Percentiles rank a stretch among this genome's conserved stretches.
These are phyloP conservation scores for Podaxis sp. DNA, from an alignment of 768 basidiomycete genomes.

Conservation along the genomic window DNA sequence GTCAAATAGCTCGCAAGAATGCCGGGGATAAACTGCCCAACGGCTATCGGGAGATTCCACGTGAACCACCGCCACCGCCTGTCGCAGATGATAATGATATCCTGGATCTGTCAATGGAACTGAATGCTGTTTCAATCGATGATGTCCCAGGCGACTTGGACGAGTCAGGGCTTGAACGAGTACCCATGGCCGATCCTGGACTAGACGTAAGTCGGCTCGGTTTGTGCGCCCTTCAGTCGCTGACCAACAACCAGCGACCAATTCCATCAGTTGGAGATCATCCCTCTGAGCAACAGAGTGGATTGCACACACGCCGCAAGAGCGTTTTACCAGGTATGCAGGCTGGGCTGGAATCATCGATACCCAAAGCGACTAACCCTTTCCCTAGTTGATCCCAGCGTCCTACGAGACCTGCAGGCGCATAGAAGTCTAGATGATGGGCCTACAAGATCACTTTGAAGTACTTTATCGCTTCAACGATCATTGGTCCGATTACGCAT, in stretches of 20 bases:
- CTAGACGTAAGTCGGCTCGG: slow-evolving; percentile 60
- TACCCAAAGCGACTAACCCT: slow-evolving; percentile 19
- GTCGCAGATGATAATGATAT: slow-evolving; percentile 83
- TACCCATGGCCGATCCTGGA: slow-evolving; percentile 91
- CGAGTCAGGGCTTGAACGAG: slow-evolving; percentile 80
- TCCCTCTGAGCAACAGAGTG: slow-evolving; percentile 47
- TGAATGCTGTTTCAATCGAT: slow-evolving; percentile 82
- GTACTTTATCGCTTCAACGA: background rate
- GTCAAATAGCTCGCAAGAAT: slow-evolving; percentile 73
- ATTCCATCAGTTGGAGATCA: slow-evolving; percentile 26
- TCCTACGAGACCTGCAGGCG: slow-evolving; percentile 83
- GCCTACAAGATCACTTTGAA: slow-evolving; percentile 16
- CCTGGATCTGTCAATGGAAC: slow-evolving; percentile 84
- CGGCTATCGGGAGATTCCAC: slow-evolving; percentile 66
- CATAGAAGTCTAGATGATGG: slow-evolving; percentile 78
- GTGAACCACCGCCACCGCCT: slow-evolving; percentile 74
- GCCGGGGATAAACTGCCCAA: slow-evolving; percentile 67
- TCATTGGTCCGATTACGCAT: slow-evolving; percentile 10
- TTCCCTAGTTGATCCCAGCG: slow-evolving; percentile 77
- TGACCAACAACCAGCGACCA: slow-evolving; percentile 8
- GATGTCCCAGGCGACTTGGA: slow-evolving; percentile 69
- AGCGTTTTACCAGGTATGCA: slow-evolving; percentile 85
- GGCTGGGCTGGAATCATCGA: slow-evolving; percentile 15
- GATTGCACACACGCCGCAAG: slow-evolving; percentile 89
- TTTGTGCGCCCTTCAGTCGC: background rate